Base-by-base conservation (phyloP, 306 rosid species). In the Gastrolobium bilobum region DNA sequence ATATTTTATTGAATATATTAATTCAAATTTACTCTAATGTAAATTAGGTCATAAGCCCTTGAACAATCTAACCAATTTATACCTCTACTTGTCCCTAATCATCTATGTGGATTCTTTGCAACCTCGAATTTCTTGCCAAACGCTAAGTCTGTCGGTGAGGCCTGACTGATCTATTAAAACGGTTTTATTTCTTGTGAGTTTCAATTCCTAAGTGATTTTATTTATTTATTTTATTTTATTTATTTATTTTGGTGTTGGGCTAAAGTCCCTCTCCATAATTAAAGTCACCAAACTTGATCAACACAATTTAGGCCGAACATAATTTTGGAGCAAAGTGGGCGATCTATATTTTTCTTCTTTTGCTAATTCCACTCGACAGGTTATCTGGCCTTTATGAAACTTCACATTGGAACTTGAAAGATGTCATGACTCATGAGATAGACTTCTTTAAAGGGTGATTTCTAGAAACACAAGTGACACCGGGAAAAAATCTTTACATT, bases 231-330 rank as follows among this genome's bases (percentile, higher is more conserved):
- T 20, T 20, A n/a, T n/a, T 20, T 20, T 20, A 20, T 20, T 20
- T 20, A 20, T 20, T 20, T 20, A 20, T 20, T 20, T 20, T 20
- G 26, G 26, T 20, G 26, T 37, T 15, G 37, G 71, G 37, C 33
- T 44, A n/a, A 47, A 0, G 50, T 78, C 71, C 59, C 10, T 34
- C 7, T 73, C 79, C 37, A 74, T 15, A 42, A 37, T 43, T 43
- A 82, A 76, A 15, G 61, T 54, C 78, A 52, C 78, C 14, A 52
- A 60, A 4, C 42, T 76, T 60, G 78, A 43, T 70, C 59, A 52
- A 37, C 67, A 50, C 1, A 38, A 7, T 31, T 35, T 47, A 50
- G 72, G 42, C 76, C 60, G 0, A 52, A 66, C 39, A 56, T 67
- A 44, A 26, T 52, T 46, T 66, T 38, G 43, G 71, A 47, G 59